These are phyloP conservation scores for Corylus americana DNA, from an alignment of 306 rosid species.

Conservation along the genomic window DNA sequence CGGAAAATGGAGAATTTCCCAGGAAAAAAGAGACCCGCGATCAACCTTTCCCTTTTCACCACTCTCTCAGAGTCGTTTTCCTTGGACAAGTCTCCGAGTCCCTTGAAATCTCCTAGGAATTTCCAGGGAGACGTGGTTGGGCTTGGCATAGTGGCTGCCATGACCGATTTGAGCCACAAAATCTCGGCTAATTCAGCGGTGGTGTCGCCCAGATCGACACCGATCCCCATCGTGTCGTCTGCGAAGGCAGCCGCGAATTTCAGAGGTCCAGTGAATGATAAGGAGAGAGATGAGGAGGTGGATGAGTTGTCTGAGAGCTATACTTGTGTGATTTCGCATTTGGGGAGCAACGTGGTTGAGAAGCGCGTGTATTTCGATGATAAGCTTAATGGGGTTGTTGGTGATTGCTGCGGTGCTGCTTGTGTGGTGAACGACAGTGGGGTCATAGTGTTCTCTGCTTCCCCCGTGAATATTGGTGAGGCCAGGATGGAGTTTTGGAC, in stretches of 20 bases:
- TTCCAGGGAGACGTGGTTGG: slow-evolving; percentile 65
- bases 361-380: slow-evolving; percentile 50
- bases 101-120: slow-evolving; percentile 44
- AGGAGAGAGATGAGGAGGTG: slow-evolving; percentile 33
- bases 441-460: slow-evolving; percentile 53
- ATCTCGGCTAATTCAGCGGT: slow-evolving; percentile 3
- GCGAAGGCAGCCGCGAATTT: slow-evolving; percentile 70
- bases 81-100: slow-evolving; percentile 18
- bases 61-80: slow-evolving; percentile 46
- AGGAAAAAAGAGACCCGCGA: slow-evolving; percentile 39
- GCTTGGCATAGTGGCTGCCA: slow-evolving; percentile 71
- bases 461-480: slow-evolving; percentile 48
- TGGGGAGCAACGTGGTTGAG: slow-evolving; percentile 31
- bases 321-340: slow-evolving; percentile 58
- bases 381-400: slow-evolving; percentile 28
- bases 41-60: slow-evolving; percentile 44
- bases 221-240: slow-evolving; percentile 62
- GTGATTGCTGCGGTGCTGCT: neutral
- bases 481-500: slow-evolving; percentile 34
- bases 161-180: slow-evolving; percentile 41
- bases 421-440: slow-evolving; percentile 23
- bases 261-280: slow-evolving; percentile 31
- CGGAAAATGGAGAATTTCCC: slow-evolving; percentile 35
- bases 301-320: slow-evolving; percentile 57
- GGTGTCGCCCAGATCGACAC: slow-evolving; percentile 45